phyloP scores from a whole-genome alignment of 768 basidiomycete genomes.

The Pleurotus citrinopileatus region DNA sequence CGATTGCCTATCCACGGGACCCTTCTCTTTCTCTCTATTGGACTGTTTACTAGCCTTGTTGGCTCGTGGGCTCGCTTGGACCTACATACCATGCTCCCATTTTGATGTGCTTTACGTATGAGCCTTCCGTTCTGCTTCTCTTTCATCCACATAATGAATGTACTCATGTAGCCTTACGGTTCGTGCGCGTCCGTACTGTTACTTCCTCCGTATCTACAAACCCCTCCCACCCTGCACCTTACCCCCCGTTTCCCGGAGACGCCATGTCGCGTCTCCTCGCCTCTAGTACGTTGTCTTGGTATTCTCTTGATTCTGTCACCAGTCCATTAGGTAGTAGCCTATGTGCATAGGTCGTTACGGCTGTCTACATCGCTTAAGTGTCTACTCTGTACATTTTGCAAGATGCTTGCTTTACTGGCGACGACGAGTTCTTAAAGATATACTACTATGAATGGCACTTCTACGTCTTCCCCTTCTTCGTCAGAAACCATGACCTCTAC shows the following conservation, averaged over 20 bases:
- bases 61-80: not conserved
- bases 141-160: conserved; percentile 7
- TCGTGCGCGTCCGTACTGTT: conserved; percentile 19
- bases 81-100: not conserved
- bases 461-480: conserved; percentile 92
- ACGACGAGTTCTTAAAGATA: not conserved
- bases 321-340: conserved; percentile 25
- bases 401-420: conserved; percentile 14
- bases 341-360: conserved; percentile 47
- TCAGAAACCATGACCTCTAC: conserved; percentile 95
- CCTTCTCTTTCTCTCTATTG: conserved; percentile 5
- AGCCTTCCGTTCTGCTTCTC: not conserved
- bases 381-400: conserved; percentile 16
- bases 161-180: not conserved
- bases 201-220: conserved; percentile 17
- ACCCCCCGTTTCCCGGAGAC: too few species aligned
- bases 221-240: conserved; percentile 18
- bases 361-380: conserved; percentile 18
- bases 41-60: conserved; percentile 9
- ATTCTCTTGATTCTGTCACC: conserved; percentile 17
- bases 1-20: not conserved
- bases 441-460: conserved; percentile 45
- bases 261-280: too few species aligned
- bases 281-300: too few species aligned
- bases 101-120: conserved; percentile 4